Evolutionary conservation across 1,139 yeast genomes (phyloP).

Genomic region (Taphrina flavorubra): DNA sequence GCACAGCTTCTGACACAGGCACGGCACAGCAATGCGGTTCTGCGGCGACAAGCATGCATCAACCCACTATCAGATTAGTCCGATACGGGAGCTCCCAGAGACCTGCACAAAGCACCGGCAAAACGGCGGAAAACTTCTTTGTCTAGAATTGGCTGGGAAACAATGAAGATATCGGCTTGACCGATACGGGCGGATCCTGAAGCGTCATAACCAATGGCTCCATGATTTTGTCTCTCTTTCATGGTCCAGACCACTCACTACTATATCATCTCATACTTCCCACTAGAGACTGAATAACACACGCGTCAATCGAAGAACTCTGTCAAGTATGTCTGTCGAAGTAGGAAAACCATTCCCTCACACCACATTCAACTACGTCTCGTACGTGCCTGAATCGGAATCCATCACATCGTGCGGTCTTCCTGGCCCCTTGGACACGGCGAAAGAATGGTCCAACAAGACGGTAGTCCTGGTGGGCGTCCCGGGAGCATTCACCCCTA

Average conservation of each 20-base stretch:
- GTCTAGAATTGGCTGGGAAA: slow-evolving; percentile 13
- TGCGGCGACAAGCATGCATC: too few relatives aligned
- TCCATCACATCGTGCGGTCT: slow-evolving; percentile 60
- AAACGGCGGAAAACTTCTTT: background rate
- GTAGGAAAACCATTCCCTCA: slow-evolving; percentile 58
- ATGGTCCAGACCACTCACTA: background rate
- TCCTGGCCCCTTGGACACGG: slow-evolving; percentile 61
- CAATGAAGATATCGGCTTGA: slow-evolving; percentile 9
- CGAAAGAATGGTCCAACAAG: slow-evolving; percentile 57
- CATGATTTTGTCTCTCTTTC: slow-evolving; percentile 2
- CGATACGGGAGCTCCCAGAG: too few relatives aligned
- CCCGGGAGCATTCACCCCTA: slow-evolving; percentile 88
- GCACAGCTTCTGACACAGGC: too few relatives aligned
- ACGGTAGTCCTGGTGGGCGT: slow-evolving; percentile 76
- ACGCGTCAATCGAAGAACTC: too few relatives aligned
- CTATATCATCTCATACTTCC: too few relatives aligned
- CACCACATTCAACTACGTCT: slow-evolving; percentile 63
- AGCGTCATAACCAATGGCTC: slow-evolving; percentile 12
- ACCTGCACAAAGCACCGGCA: background rate
- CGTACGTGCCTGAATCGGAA: slow-evolving; percentile 58
- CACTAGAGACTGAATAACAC: too few relatives aligned
- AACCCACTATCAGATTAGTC: too few relatives aligned
- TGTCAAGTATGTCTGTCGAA: slow-evolving; percentile 29
- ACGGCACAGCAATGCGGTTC: too few relatives aligned
- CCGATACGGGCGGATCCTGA: background rate